These are phyloP conservation scores for Podospora fimiseda DNA, from an alignment of 495 filamentous ascomycete genomes.

Conservation along the genomic window DNA sequence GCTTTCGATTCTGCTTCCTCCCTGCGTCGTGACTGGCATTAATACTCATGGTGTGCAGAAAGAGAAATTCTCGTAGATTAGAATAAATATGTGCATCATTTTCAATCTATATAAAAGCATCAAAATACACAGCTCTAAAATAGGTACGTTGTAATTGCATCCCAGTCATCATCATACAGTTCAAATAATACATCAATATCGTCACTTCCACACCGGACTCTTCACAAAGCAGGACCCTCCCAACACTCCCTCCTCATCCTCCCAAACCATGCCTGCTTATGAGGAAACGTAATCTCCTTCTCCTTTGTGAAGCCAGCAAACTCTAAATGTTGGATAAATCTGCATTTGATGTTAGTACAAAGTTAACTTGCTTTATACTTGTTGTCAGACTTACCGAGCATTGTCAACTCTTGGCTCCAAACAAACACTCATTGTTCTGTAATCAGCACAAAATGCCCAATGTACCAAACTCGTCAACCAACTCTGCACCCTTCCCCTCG, in stretches of 20 bases:
- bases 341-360: conserved; percentile 27
- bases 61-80: too few relatives aligned
- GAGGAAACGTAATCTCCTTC: conserved; percentile 78
- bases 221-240: conserved; percentile 68
- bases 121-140: too few relatives aligned
- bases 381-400: conserved; percentile 55
- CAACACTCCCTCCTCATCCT: conserved; percentile 76
- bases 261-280: conserved; percentile 88
- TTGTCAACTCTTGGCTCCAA: conserved; percentile 94
- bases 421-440: conserved; percentile 71
- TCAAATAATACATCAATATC: too few relatives aligned
- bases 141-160: too few relatives aligned
- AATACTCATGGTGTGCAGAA: too few relatives aligned
- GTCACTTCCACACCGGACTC: too few relatives aligned
- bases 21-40: too few relatives aligned
- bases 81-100: too few relatives aligned
- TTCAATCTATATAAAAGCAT: too few relatives aligned
- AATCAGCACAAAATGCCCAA: conserved; percentile 72
- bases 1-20: too few relatives aligned
- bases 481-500: conserved; percentile 66
- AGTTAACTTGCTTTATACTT: background rate
- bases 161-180: too few relatives aligned
- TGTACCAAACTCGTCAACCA: conserved; percentile 88
- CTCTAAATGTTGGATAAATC: conserved; percentile 71
- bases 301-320: conserved; percentile 81